Base-by-base conservation (phyloP, 306 rosid species). In the Glycine soja region DNA sequence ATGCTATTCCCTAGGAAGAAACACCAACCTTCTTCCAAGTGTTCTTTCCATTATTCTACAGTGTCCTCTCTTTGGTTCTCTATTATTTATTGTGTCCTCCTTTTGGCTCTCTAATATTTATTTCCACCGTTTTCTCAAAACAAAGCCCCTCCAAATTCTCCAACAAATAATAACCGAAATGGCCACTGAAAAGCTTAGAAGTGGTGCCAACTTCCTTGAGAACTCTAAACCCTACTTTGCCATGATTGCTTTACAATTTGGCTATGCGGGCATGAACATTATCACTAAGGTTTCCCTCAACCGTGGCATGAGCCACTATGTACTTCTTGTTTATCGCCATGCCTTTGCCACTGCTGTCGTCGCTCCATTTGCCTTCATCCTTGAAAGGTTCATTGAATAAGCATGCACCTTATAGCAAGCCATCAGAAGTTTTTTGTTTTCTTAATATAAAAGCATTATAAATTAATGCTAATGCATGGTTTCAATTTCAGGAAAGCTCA, bases 251-350 rank as follows among this genome's bases (percentile, higher is more conserved):
- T 63, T 94, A 12, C 97, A 94, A 12, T 92, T 94, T 51, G 98
- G 97, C 56, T 94, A 91, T 51, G 97, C 97, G 0, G 98, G 97
- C 15, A 90, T 94, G 97, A 92, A 89, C 52, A 85, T 94, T 38
- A 91, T 94, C 75, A 81, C 92, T 24, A 94, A 94, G 81, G 87
- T 94, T 48, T 94, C 97, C 8, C 97, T 94, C 50, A 91, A 84
- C 83, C 70, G 87, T 15, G 98, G 98, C 78, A 94, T 94, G 98
- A 94, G 97, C 70, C 98, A 94, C 79, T 94, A 89, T 73, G 98
- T 94, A 15, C 97, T 94, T 9, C 97, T 94, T 61, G 98, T 91
- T 70, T 94, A 92, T 19, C 97, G 98, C 38, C 98, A 94, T 0
- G 98, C 93, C 47, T 10, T 94, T 11, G 98, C 98, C 3, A 92